Percentiles rank a stretch among this genome's conserved stretches.
Evolutionary conservation across 441 rosid genomes (phyloP).

Genomic region (Eutrema salsugineum): DNA sequence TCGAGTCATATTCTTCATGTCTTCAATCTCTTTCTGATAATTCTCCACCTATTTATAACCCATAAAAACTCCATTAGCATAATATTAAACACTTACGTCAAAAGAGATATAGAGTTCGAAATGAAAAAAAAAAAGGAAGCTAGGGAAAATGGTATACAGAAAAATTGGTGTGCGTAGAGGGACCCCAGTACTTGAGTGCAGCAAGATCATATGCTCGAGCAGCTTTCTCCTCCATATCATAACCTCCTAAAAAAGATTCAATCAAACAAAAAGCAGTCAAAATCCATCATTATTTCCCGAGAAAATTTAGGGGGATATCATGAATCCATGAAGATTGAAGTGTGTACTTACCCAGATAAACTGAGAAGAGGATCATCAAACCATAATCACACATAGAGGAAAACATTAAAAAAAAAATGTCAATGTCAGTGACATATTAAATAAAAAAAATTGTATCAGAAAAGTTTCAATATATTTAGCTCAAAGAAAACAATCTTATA

Average conservation of each 20-base stretch:
- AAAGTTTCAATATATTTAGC: not conserved
- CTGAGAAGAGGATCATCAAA: conserved; percentile 43
- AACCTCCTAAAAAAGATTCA: conserved; percentile 67
- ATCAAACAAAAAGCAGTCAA: conserved; percentile 21
- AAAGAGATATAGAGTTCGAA: conserved; percentile 14
- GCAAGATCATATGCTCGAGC: conserved; percentile 98
- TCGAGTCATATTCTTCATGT: conserved; percentile 84
- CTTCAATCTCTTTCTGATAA: conserved; percentile 71
- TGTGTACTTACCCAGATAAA: conserved; percentile 71
- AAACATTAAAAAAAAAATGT: conserved; percentile 3
- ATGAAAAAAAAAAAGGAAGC: not conserved
- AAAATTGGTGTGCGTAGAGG: conserved; percentile 93
- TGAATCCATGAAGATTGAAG: conserved; percentile 30
- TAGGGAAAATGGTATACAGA: conserved; percentile 45
- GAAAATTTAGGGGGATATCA: conserved; percentile 21
- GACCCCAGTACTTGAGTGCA: conserved; percentile 99
- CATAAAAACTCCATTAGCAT: not conserved
- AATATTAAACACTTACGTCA: not conserved
- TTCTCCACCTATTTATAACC: conserved; percentile 53
- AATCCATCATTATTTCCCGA: conserved; percentile 30
- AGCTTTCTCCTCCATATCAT: conserved; percentile 99
- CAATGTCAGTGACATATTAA: conserved; percentile 24
- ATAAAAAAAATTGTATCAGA: conserved; percentile 1
- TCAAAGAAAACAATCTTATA: not conserved
- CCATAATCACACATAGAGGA: conserved; percentile 26